Evolutionary conservation across 164 flowering plant species (phyloP), one percentile per base, ranked within the genome.

Genomic region (Magnolia kwangsiensis): DNA sequence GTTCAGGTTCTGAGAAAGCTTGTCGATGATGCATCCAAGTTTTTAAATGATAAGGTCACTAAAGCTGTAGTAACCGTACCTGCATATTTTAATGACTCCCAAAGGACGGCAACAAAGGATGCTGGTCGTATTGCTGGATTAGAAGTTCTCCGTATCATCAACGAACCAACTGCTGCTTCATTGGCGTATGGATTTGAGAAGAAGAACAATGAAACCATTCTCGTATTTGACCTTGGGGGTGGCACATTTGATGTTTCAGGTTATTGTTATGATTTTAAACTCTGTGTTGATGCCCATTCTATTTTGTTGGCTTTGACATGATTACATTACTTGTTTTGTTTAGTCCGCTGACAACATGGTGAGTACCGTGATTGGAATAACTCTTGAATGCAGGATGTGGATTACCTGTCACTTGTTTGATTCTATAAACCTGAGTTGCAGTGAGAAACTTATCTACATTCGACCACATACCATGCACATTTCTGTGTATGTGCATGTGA

Each of bases 241-340:
- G 98, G 98, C 73, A 93, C 98, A 8, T 93, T 93, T 80, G 98
- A 94, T 85, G 98, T 92, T 51, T 92, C 98, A 86, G 98, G 98
- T 94, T 45, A 14, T 67, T 8, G 16, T 2, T 24, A 24, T 1
- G 29, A 31, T 69, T 59, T 18, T 29, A 51, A 7, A 19, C 20
- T 51, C 21, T 18, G 10, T 14, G 23, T 58, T 65, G n/a, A 13
- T 67, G 45, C 45, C 3, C 45, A 27, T 0, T 1, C 29, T 27
- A 4, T 73, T 11, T 11, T 21, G 31, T 72, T 8, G 20, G 51
- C n/a, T 27, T 24, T 27, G 29, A 27, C 29, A 61, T 72, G 23
- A 24, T 20, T 27, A 9, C 8, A 29, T 63, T 67, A 23, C 18
- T 20, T 18, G 20, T 71, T 20, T 19, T 49, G 14, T 49, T 50